A percentile compares a stretch with the other conserved stretches of the same genome.
Conservation (phyloP, 2,329 filamentous ascomycete genomes). For the Tolypocladium ovalisporum region DNA sequence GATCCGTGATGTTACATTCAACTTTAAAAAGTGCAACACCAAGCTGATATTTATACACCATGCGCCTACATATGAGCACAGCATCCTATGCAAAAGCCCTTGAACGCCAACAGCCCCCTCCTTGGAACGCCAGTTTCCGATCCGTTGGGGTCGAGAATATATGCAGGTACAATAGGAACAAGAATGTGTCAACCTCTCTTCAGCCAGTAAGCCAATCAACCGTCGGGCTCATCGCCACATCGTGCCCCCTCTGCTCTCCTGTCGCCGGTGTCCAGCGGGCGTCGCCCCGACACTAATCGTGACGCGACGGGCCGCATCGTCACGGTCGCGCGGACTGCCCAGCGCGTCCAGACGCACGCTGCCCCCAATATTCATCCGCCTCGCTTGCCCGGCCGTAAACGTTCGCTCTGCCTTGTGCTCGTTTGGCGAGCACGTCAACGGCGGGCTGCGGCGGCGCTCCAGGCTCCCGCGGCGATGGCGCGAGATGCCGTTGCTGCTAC, state of each 20-base stretch:
- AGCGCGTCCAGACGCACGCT: conserved; percentile 21
- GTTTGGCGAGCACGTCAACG: conserved; percentile 40
- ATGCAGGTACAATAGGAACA: background rate
- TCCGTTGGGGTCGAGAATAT: background rate
- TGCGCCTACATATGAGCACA: background rate
- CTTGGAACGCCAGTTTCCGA: background rate
- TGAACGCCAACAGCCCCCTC: background rate
- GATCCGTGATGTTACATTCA: background rate
- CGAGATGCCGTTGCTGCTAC: conserved; percentile 44
- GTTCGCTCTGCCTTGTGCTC: conserved; percentile 25
- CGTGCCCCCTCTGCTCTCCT: conserved; percentile 17
- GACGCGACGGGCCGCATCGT: conserved; percentile 20
- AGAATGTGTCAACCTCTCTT: background rate
- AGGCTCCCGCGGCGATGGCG: conserved; percentile 38
- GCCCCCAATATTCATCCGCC: conserved; percentile 44
- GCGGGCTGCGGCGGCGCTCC: conserved; percentile 41
- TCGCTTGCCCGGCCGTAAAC: conserved; percentile 43
- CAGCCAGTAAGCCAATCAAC: background rate
- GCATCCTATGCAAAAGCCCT: background rate
- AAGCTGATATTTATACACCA: background rate
- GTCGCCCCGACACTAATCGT: conserved; percentile 23
- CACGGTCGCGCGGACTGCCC: conserved; percentile 12
- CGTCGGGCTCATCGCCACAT: conserved; percentile 16
- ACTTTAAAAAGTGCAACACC: background rate
- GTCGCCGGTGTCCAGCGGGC: conserved; percentile 14